Percentiles rank a stretch among this genome's conserved stretches.
phyloP scores from a whole-genome alignment of 352 stramenopile genomes.

The Globisporangium camurandrum region DNA sequence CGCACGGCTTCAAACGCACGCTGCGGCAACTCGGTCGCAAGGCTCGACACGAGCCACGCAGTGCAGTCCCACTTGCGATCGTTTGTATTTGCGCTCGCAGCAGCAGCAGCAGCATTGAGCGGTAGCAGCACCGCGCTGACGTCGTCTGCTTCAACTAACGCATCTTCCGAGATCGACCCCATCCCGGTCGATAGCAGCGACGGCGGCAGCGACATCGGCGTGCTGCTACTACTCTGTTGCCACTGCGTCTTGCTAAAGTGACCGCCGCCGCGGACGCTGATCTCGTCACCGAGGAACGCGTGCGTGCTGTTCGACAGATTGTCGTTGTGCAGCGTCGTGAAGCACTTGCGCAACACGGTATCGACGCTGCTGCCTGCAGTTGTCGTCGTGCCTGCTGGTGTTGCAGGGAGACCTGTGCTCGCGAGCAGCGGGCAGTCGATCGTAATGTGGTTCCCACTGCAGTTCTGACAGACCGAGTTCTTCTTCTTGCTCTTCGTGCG shows the following conservation, averaged over 20 bases:
- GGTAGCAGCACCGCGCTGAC: slow-evolving; percentile 37
- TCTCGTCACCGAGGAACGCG: slow-evolving; percentile 78
- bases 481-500: slow-evolving; percentile 56
- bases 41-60: slow-evolving; percentile 58
- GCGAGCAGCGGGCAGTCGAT: slow-evolving; percentile 69
- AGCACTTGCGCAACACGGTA: slow-evolving; percentile 79
- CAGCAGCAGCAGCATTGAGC: slow-evolving; percentile 13
- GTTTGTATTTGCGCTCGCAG: neutral
- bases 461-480: slow-evolving; percentile 67
- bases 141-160: slow-evolving; percentile 27
- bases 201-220: slow-evolving; percentile 27
- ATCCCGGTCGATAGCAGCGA: slow-evolving; percentile 73
- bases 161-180: slow-evolving; percentile 58
- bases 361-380: slow-evolving; percentile 29
- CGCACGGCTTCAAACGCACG: slow-evolving; percentile 53
- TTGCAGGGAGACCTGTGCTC: slow-evolving; percentile 25
- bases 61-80: slow-evolving; percentile 42
- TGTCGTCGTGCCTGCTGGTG: slow-evolving; percentile 1
- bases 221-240: slow-evolving; percentile 9
- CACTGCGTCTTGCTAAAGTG: slow-evolving; percentile 40
- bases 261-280: slow-evolving; percentile 64
- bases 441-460: slow-evolving; percentile 76
- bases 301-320: slow-evolving; percentile 80
- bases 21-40: slow-evolving; percentile 51
- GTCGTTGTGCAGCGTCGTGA: slow-evolving; percentile 82